A percentile compares a stretch with the other conserved stretches of the same genome.
phyloP scores from a whole-genome alignment of 148 eudicot species.

The Linanthus parryae region DNA sequence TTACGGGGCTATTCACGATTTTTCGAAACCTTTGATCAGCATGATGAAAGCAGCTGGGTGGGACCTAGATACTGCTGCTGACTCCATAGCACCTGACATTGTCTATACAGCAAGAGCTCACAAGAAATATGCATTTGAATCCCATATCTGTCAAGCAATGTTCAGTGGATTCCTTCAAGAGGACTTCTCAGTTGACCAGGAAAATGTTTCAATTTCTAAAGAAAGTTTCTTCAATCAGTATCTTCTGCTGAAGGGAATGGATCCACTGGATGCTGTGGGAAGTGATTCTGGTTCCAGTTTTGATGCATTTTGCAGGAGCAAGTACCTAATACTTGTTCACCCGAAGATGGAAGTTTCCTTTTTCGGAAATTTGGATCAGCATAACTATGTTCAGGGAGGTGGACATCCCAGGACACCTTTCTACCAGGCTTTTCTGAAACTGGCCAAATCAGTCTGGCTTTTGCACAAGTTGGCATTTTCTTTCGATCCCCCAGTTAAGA shows the following conservation, averaged over 20 bases:
- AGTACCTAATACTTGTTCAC: slow-evolving; percentile 63
- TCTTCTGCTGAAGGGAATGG: slow-evolving; percentile 77
- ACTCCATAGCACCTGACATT: slow-evolving; percentile 69
- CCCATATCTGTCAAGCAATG: slow-evolving; percentile 82
- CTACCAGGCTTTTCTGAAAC: slow-evolving; percentile 86
- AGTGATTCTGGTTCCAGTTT: slow-evolving; percentile 82
- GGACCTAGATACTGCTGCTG: slow-evolving; percentile 98
- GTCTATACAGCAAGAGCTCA: slow-evolving; percentile 83
- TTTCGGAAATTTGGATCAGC: slow-evolving; percentile 87
- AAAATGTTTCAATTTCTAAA: slow-evolving; percentile 23
- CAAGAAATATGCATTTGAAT: slow-evolving; percentile 92
- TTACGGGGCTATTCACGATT: slow-evolving; percentile 83
- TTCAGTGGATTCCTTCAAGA: slow-evolving; percentile 76
- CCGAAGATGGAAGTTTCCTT: slow-evolving; percentile 95
- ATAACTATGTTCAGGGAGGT: slow-evolving; percentile 74
- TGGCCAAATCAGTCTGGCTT: slow-evolving; percentile 89
- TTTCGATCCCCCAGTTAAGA: slow-evolving; percentile 75
- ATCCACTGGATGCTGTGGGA: slow-evolving; percentile 80
- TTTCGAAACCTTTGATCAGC: slow-evolving; percentile 91
- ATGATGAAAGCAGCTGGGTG: slow-evolving; percentile 99
- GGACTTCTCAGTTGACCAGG: slow-evolving; percentile 59
- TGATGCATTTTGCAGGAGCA: slow-evolving; percentile 79
- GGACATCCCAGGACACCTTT: slow-evolving; percentile 97
- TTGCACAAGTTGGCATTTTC: slow-evolving; percentile 81
- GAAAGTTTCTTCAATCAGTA: slow-evolving; percentile 80